A percentile compares a stretch with the other conserved stretches of the same genome.
Evolutionary conservation across 2,329 filamentous ascomycete species (phyloP).

Genomic region (Pezicula rhizophila): DNA sequence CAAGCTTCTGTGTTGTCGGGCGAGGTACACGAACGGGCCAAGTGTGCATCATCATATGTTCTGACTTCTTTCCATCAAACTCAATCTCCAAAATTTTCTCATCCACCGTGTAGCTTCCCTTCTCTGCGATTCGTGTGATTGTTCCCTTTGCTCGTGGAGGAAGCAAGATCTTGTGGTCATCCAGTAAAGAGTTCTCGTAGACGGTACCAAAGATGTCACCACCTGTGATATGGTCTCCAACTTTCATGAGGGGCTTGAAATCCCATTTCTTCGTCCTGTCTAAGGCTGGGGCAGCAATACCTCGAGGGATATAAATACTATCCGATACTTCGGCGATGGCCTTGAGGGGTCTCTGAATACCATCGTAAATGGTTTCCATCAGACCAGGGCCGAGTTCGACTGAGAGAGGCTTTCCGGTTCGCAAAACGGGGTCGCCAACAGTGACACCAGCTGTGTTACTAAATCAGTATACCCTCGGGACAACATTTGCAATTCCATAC

Average conservation of each 20-base stretch:
- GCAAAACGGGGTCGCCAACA: conserved; percentile 84
- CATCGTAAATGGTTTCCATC: conserved; percentile 99
- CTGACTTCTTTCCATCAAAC: conserved; percentile 92
- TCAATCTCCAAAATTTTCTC: conserved; percentile 94
- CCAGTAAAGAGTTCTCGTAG: conserved; percentile 91
- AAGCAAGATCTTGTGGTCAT: conserved; percentile 87
- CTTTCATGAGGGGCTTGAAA: conserved; percentile 85
- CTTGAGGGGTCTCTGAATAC: conserved; percentile 91
- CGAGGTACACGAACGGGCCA: conserved; percentile 97
- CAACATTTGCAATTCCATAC: conserved; percentile 41
- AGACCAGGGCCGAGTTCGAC: conserved; percentile 95
- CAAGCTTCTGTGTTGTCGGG: conserved; percentile 85
- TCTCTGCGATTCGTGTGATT: conserved; percentile 83
- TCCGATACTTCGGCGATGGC: conserved; percentile 71
- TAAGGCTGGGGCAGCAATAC: conserved; percentile 80
- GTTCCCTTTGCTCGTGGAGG: conserved; percentile 85
- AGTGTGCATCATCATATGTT: conserved; percentile 96
- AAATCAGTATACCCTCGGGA: conserved; percentile 14
- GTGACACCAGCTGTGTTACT: conserved; percentile 71
- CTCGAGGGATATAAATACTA: conserved; percentile 96
- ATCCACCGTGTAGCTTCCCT: conserved; percentile 89
- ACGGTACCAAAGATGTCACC: conserved; percentile 95
- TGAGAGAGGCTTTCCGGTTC: conserved; percentile 92
- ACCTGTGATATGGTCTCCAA: conserved; percentile 93
- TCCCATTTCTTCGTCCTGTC: conserved; percentile 94